Base-by-base conservation (phyloP, 352 stramenopile genomes). In the Pythium pectinolyticum region DNA sequence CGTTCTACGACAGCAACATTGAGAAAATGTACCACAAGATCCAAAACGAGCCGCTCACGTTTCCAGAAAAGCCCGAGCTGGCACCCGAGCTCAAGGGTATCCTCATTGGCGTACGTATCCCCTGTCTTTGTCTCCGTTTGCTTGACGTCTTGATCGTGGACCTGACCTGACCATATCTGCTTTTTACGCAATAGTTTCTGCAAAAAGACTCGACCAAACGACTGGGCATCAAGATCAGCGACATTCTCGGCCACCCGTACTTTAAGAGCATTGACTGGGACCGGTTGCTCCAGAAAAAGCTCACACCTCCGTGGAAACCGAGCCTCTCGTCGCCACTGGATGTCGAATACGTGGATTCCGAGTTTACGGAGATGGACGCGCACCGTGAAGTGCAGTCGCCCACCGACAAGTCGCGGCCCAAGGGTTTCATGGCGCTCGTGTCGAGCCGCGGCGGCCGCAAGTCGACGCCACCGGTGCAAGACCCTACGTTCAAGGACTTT, bases 1-100 rank as follows among this genome's bases (percentile, higher is more conserved):
- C 91, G 11, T 98, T 98, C 62, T 97, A 97, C 72, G 86, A 95
- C 74, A 88, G 84, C 70, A 97, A 97, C 75, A 93, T 96, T 78
- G 88, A 97, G 74, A 94, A 94, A 55, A 96, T 97, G 86, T 97
- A 97, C 78, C 74, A 94, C 48, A 92, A 95, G 51, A 97, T 98
- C 61, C 86, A 97, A 66, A 86, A 93, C 55, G 84, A 94, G 54
- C 72, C 81, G 40, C 70, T 97, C 22, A 69, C 66, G 41, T 97
- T 97, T 57, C 88, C 88, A 0, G 73, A 78, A 15, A 90, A 90
- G 57, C 84, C 85, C 1, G 67, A 80, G 52, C 73, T 93, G 35
- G 60, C 77, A 8, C 76, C 85, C 14, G 82, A 91, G 30, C 72
- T 96, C 35, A 92, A 91, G 63, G 84, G 89, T 40, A 86, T 96